These are phyloP conservation scores for Trichoderma arundinaceum DNA, from an alignment of 2,329 filamentous ascomycete genomes.

Conservation along the genomic window DNA sequence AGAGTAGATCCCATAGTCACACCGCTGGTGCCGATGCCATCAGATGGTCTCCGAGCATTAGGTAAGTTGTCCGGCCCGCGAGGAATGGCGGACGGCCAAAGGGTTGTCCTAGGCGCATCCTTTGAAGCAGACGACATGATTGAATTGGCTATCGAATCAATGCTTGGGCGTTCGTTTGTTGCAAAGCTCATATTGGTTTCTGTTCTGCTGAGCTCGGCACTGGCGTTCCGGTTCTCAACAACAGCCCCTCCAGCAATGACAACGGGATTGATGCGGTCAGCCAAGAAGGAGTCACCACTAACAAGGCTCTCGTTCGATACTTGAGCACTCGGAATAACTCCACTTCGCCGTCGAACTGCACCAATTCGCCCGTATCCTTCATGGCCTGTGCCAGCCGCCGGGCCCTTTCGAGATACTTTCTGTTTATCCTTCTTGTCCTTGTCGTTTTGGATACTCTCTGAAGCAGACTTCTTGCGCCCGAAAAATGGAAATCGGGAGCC, in stretches of 20 bases:
- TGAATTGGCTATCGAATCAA: conserved; percentile 50
- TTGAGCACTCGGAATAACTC: conserved; percentile 57
- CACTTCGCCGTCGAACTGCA: conserved; percentile 66
- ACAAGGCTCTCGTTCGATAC: conserved; percentile 59
- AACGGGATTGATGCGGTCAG: conserved; percentile 68
- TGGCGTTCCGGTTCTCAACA: conserved; percentile 64
- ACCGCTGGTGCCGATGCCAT: conserved; percentile 62
- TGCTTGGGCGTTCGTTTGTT: conserved; percentile 47
- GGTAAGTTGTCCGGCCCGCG: conserved; percentile 40
- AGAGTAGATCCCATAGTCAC: conserved; percentile 56
- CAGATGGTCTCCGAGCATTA: conserved; percentile 54
- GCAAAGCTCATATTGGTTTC: conserved; percentile 58
- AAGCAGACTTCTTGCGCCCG: conserved; percentile 69
- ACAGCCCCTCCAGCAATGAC: conserved; percentile 69
- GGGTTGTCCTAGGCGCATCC: conserved; percentile 50
- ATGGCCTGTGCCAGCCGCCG: conserved; percentile 89
- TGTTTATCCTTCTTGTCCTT: conserved; percentile 49
- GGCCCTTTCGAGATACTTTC: conserved; percentile 68
- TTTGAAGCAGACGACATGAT: conserved; percentile 49
- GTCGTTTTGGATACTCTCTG: conserved; percentile 55
- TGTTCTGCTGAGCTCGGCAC: conserved; percentile 54
- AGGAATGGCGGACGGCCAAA: conserved; percentile 62
- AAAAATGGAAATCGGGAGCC: conserved; percentile 78
- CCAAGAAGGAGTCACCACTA: conserved; percentile 62
- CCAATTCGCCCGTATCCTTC: conserved; percentile 79